Evolutionary conservation across 2,329 filamentous ascomycete genomes (phyloP).

Genomic region (Alternaria angustiovoidea): DNA sequence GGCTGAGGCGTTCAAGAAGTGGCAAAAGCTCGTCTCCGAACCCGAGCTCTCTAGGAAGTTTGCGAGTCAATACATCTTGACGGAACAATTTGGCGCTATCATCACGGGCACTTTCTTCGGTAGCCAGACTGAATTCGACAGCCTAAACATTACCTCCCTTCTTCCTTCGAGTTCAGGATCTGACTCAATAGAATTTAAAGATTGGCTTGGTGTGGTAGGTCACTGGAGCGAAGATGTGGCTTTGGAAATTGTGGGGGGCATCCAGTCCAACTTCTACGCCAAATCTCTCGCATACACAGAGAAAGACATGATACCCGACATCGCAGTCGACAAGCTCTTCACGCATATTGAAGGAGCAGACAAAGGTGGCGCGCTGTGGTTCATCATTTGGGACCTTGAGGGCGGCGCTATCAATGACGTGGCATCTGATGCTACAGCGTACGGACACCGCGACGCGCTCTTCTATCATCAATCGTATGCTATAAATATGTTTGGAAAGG

Average conservation of each 20-base stretch:
- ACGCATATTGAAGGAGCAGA: conserved; percentile 40
- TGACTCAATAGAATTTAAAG: conserved; percentile 38
- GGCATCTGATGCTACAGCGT: conserved; percentile 41
- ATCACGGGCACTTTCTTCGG: conserved; percentile 49
- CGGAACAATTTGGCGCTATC: conserved; percentile 38
- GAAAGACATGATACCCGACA: conserved; percentile 41
- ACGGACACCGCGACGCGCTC: conserved; percentile 44
- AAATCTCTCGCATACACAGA: conserved; percentile 46
- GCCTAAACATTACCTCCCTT: conserved; percentile 40
- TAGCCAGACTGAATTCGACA: conserved; percentile 41
- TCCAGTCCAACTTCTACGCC: conserved; percentile 46
- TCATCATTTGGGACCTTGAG: conserved; percentile 47
- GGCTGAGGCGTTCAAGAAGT: conserved; percentile 46
- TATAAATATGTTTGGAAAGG: conserved; percentile 41
- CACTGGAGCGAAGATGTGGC: conserved; percentile 46
- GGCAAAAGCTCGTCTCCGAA: conserved; percentile 46
- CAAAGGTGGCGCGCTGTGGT: conserved; percentile 46
- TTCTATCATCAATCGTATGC: conserved; percentile 51
- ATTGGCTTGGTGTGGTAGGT: conserved; percentile 45
- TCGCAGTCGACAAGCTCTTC: conserved; percentile 44
- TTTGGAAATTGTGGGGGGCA: conserved; percentile 39
- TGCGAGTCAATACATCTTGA: conserved; percentile 43
- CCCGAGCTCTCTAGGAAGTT: conserved; percentile 45
- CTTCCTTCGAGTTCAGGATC: conserved; percentile 29
- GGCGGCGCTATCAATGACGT: conserved; percentile 47